These are phyloP conservation scores for Isabelozyma pseudorhagii DNA, from an alignment of 805 yeast species.

Conservation along the genomic window DNA sequence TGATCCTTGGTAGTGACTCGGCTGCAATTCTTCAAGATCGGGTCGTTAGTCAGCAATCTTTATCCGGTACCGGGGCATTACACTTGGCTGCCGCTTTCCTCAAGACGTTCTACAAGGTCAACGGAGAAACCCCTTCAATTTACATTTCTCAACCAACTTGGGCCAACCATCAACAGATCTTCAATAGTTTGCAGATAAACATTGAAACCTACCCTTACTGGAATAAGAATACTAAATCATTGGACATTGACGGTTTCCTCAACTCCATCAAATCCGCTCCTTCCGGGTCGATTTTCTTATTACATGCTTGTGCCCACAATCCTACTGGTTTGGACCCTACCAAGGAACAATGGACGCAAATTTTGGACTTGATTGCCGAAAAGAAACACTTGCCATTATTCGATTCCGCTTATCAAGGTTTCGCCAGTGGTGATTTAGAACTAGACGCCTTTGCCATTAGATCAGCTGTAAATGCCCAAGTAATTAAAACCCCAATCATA, in stretches of 20 bases:
- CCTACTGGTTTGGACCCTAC: slow-evolving; percentile 97
- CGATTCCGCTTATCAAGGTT: slow-evolving; percentile 97
- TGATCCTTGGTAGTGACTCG: slow-evolving; percentile 65
- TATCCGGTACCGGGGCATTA: slow-evolving; percentile 89
- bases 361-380: slow-evolving; percentile 58
- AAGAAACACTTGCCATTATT: slow-evolving; percentile 76
- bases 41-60: slow-evolving; percentile 66
- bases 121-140: slow-evolving; percentile 42
- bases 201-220: slow-evolving; percentile 82
- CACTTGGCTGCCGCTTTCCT: slow-evolving; percentile 81
- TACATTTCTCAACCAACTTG: slow-evolving; percentile 92
- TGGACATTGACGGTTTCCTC: slow-evolving; percentile 70
- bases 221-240: slow-evolving; percentile 65
- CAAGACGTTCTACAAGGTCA: slow-evolving; percentile 44
- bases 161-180: slow-evolving; percentile 92
- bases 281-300: slow-evolving; percentile 70
- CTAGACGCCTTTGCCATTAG: slow-evolving; percentile 84
- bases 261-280: slow-evolving; percentile 63
- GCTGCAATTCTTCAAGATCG: slow-evolving; percentile 46
- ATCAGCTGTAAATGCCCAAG: slow-evolving; percentile 46
- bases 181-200: slow-evolving; percentile 63
- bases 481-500: slow-evolving; percentile 33
- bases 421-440: slow-evolving; percentile 83
- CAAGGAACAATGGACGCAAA: slow-evolving; percentile 71
- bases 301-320: slow-evolving; percentile 97